Base-by-base conservation (phyloP, 129 eudicot genomes). In the Tagetes patula region DNA sequence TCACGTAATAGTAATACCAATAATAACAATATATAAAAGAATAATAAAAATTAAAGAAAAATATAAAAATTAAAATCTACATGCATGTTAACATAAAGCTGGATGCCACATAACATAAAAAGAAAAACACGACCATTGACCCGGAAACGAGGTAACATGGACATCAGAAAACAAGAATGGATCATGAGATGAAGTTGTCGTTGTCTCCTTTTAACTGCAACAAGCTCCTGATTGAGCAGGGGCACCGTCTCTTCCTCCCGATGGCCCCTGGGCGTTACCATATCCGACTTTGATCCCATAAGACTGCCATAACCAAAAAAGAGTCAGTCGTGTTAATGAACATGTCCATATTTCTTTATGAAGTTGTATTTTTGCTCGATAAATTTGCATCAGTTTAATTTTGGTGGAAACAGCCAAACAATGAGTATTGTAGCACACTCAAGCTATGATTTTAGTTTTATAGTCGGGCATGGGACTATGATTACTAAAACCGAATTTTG, bases 211-310 rank as follows among this genome's bases (percentile, higher is more conserved):
- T 88, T 79, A 91, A 78, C 87, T 79, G 81, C 96, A 88, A 74
- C 97, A 91, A 40, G 81, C 88, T 70, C 97, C 88, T 46, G 67
- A 79, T 82, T 89, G 96, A 76, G 91, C 60, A 64, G 77, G 46
- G 30, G 89, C 71, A 13, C 89, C 94, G 59, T 87, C 91, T 83
- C 97, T 83, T 79, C 91, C 96, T n/a, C 88, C 89, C 27, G 96
- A 82, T 12, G 86, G 76, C 46, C 96, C 97, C 0, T 80, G 80
- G 6, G 82, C 52, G 36, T 91, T 91, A 36, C 92, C 96, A 39
- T 87, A 87, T 60, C 98, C 98, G 49, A 92, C 87, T 81, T 89
- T 92, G 66, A 92, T 92, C 43, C 98, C 96, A 38, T 83, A 84
- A 14, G 98, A 87, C 98, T 92, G 96, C 40, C 82, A 81, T 42